Base-by-base conservation (phyloP, 768 basidiomycete genomes). In the Neoboletus magnificus region DNA sequence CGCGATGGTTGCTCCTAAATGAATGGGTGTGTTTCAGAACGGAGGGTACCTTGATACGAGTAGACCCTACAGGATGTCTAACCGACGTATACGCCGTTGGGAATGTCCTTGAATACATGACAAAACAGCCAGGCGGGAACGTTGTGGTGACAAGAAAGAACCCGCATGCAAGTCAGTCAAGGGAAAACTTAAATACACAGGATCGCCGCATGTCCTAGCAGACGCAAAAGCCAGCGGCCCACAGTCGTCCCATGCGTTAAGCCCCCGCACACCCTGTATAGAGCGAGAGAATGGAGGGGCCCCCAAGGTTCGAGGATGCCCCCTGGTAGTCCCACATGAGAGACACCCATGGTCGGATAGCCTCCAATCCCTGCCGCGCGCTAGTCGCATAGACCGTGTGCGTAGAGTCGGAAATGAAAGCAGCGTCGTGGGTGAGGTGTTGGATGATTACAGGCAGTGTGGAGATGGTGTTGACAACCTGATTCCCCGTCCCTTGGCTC, bases 401-500 rank as follows among this genome's bases (percentile, higher is more conserved):
- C 51, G 50, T 42, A 55, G 40, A 16, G n/a, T 52, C 66, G 63
- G 66, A 65, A 47, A 68, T 68, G 56, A 65, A 64, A 52, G 36
- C 22, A 25, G 43, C 36, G 37, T 44, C 23, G 23, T 54, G 51
- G 40, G 39, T 35, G 45, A 54, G 36, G 39, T 45, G 20, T 18
- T 45, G 44, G 40, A 53, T 44, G 37, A 55, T 30, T 23, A 49
- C 40, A 37, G 32, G 39, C 20, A 35, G 46, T 40, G 18, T 46
- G 52, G 12, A 40, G 25, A 25, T 37, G 23, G 35, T 37, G 27
- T 27, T 29, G 32, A 36, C 39, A 35, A 46, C 41, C 23, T 15
- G 25, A 33, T 50, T 42, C 33, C 10, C 20, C 11, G 27, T 46
- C 27, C 16, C 29, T 39, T 25, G 15, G 18, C n/a, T 36, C 48